Evolutionary conservation across 1,284 basidiomycete genomes (phyloP).

Genomic region (Heliocybe sulcata): DNA sequence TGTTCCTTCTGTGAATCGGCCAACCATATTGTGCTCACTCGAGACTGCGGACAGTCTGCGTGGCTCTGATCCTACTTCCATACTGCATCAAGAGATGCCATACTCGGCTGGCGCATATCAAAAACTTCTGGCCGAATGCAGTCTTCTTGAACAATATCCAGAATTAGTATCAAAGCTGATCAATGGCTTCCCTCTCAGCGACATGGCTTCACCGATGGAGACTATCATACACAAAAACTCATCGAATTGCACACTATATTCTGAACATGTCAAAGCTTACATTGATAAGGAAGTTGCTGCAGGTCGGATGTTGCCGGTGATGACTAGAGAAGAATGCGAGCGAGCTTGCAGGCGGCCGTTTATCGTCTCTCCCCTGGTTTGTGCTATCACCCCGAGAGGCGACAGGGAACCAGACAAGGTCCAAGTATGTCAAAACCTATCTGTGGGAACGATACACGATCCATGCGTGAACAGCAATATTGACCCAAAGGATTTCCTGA

Average conservation of each 20-base stretch:
- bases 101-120: neutral
- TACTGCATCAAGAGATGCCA: neutral
- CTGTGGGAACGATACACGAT: neutral
- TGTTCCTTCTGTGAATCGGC: conserved; percentile 12
- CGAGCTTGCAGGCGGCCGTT: neutral
- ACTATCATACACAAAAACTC: neutral
- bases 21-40: conserved; percentile 6
- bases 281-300: neutral
- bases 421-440: neutral
- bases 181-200: neutral
- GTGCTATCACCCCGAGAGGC: neutral
- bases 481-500: neutral
- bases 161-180: neutral
- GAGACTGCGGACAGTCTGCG: conserved; percentile 2
- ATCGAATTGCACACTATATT: neutral
- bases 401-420: neutral
- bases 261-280: neutral
- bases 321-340: neutral
- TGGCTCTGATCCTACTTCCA: neutral
- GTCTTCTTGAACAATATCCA: neutral
- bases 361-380: neutral
- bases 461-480: neutral
- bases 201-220: neutral
- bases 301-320: neutral
- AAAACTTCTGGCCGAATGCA: neutral